These are phyloP conservation scores for Camelina sativa DNA, from an alignment of 345 rosid species.

Conservation along the genomic window DNA sequence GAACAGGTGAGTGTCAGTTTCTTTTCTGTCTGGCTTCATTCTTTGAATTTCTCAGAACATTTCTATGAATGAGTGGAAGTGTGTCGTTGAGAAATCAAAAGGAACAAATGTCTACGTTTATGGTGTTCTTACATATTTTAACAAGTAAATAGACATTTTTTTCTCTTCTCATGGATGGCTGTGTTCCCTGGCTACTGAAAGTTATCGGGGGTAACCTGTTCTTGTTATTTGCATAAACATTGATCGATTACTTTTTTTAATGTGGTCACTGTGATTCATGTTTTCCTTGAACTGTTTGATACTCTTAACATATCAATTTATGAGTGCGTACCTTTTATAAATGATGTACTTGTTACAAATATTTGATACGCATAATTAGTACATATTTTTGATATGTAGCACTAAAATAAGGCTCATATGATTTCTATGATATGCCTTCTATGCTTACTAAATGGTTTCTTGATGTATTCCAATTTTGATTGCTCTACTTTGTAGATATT, in stretches of 20 bases:
- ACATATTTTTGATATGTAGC: neutral
- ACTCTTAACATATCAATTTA: neutral
- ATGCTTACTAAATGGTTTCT: neutral
- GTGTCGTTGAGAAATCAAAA: slow-evolving; percentile 11
- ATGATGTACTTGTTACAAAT: neutral
- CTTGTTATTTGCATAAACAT: neutral
- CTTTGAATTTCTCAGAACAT: neutral
- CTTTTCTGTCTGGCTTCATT: slow-evolving; percentile 11
- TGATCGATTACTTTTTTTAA: neutral
- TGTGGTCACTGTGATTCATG: slow-evolving; percentile 5
- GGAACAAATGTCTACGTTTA: neutral
- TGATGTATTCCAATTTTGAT: slow-evolving; percentile 20
- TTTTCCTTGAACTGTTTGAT: neutral
- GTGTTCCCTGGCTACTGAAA: neutral
- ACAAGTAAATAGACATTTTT: slow-evolving; percentile 9
- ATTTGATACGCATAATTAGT: neutral
- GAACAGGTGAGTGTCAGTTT: slow-evolving; percentile 67
- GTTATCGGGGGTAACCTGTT: neutral
- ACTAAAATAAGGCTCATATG: neutral
- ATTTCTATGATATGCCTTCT: neutral
- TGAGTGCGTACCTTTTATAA: neutral
- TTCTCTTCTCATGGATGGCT: slow-evolving; percentile 14
- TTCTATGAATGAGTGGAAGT: slow-evolving; percentile 19
- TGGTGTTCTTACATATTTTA: slow-evolving; percentile 14
- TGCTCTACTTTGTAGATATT: slow-evolving; percentile 68